phyloP scores from a whole-genome alignment of 495 filamentous ascomycete species.

The Amniculicola lignicola region DNA sequence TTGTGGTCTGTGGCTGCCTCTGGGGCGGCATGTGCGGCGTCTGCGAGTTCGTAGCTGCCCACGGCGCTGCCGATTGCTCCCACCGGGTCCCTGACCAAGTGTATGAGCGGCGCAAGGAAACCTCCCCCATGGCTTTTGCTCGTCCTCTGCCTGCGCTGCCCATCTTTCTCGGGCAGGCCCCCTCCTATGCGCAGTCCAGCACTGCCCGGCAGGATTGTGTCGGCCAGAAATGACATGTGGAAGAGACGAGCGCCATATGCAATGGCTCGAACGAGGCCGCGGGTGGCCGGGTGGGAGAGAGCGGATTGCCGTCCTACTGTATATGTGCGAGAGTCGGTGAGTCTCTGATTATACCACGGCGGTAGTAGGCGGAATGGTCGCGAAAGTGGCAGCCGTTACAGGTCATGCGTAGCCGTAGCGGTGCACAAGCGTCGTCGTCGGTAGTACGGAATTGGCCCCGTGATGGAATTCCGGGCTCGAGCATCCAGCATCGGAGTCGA shows the following conservation, averaged over 20 bases:
- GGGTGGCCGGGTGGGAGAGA: constrained; percentile 18
- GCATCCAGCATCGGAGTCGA: too few species aligned
- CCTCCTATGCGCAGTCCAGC: constrained; percentile 14
- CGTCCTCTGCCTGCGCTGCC: constrained; percentile 5
- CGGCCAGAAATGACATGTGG: constrained; percentile 35
- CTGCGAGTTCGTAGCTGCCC: neutral
- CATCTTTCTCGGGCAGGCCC: constrained; percentile 5
- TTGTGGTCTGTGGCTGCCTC: constrained; percentile 16
- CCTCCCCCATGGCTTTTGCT: constrained; percentile 28
- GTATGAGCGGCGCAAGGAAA: constrained; percentile 30
- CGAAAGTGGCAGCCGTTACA: too few species aligned
- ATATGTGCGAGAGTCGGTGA: too few species aligned
- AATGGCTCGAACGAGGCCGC: constrained; percentile 19
- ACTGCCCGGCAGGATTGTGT: constrained; percentile 31
- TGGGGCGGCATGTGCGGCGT: neutral
- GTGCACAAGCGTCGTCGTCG: too few species aligned
- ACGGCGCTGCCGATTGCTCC: constrained; percentile 22
- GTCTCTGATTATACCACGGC: too few species aligned
- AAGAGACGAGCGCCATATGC: constrained; percentile 31
- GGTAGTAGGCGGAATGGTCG: too few species aligned
- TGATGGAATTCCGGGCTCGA: too few species aligned
- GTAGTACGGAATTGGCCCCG: too few species aligned
- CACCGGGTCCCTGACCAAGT: constrained; percentile 31
- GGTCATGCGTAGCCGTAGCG: too few species aligned
- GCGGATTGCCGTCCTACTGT: too few species aligned